Conservation (phyloP, 108 stramenopile genomes). For the Pseudonitzschia multistriata region DNA sequence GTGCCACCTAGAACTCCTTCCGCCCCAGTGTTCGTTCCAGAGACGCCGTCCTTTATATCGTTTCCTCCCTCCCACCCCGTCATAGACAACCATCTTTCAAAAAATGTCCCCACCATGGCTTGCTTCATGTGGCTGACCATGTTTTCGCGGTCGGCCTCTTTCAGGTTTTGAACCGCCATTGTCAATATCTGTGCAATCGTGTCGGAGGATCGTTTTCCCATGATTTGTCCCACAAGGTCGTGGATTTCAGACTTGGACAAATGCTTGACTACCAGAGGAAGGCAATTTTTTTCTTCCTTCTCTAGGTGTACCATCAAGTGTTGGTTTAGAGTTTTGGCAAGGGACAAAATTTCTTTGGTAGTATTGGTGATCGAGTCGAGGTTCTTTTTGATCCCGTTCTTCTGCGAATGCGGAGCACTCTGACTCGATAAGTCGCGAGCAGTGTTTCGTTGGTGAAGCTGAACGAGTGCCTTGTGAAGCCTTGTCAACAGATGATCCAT, state of each 20-base stretch:
- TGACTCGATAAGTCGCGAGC: background rate
- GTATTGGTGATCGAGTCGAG: constrained; percentile 39
- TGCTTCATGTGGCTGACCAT: constrained; percentile 90
- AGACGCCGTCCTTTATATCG: background rate
- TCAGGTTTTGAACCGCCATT: constrained; percentile 90
- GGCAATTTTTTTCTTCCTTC: constrained; percentile 87
- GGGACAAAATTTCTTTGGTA: constrained; percentile 48
- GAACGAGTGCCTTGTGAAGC: constrained; percentile 48
- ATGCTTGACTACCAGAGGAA: constrained; percentile 84
- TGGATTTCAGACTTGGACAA: constrained; percentile 80
- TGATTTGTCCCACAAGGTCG: constrained; percentile 86
- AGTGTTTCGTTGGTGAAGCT: constrained; percentile 19
- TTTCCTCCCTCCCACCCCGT: constrained; percentile 63
- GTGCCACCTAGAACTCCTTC: constrained; percentile 7
- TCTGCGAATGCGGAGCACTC: background rate
- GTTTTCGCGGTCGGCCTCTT: constrained; percentile 66
- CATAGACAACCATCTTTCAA: constrained; percentile 87
- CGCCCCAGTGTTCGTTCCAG: background rate
- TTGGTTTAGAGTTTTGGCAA: constrained; percentile 46
- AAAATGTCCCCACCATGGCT: constrained; percentile 89
- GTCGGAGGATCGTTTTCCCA: constrained; percentile 83
- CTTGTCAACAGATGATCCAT: constrained; percentile 65
- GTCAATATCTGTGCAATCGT: constrained; percentile 87
- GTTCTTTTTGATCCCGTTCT: constrained; percentile 8
- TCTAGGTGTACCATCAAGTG: constrained; percentile 82